Percentiles rank a stretch among this genome's conserved stretches.
phyloP scores from a whole-genome alignment of 176 grass and related monocot genomes.

The Musa acuminata region DNA sequence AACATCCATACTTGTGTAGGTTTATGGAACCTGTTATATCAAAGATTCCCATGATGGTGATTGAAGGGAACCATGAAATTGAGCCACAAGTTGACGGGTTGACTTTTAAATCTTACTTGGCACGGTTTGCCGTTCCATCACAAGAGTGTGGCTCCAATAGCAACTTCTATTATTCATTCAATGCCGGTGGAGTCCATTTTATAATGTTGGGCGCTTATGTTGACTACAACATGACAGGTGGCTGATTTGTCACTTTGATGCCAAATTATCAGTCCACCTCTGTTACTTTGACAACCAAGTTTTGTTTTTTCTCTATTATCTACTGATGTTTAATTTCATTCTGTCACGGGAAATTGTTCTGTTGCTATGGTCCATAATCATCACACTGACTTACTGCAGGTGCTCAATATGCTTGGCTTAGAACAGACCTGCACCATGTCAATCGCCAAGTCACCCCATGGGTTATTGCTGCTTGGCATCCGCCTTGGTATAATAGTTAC shows the following conservation, averaged over 20 bases:
- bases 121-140: constrained; percentile 70
- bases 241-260: not conserved
- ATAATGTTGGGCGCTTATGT: constrained; percentile 81
- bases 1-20: constrained; percentile 21
- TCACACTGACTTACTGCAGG: constrained; percentile 25
- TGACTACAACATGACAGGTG: constrained; percentile 73
- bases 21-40: constrained; percentile 77
- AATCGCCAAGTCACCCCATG: constrained; percentile 67
- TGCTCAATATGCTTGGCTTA: constrained; percentile 69
- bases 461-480: constrained; percentile 69
- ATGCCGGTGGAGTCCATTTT: constrained; percentile 79
- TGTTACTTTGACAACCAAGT: too few relatives aligned
- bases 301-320: not conserved
- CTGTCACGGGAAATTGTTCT: not conserved
- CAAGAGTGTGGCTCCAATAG: constrained; percentile 55
- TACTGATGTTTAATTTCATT: not conserved
- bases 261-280: not conserved
- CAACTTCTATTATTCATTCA: constrained; percentile 84
- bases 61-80: constrained; percentile 91
- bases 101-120: constrained; percentile 66
- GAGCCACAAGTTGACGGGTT: constrained; percentile 60
- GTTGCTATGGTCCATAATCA: not conserved
- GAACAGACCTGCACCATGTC: constrained; percentile 46
- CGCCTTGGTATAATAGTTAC: constrained; percentile 97
- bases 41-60: constrained; percentile 73